phyloP scores from a whole-genome alignment of 768 basidiomycete genomes.

The Tricholoma sp. region DNA sequence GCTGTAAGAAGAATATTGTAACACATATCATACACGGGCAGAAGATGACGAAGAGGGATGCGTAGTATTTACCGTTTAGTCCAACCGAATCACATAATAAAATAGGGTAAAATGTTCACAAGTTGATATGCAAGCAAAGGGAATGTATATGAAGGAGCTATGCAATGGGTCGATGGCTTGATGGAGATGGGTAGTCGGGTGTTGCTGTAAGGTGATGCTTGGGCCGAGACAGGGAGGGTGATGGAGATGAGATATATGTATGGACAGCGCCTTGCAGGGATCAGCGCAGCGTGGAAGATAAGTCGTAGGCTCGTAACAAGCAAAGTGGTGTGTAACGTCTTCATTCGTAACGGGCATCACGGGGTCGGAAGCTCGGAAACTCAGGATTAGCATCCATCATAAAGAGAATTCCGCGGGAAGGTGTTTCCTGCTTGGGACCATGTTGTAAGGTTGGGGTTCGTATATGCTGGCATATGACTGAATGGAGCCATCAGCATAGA shows the following conservation, averaged over 20 bases:
- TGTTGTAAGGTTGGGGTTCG: constrained; percentile 78
- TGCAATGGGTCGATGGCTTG: not conserved
- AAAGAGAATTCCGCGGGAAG: constrained; percentile 64
- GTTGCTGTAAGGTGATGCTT: not conserved
- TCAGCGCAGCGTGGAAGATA: not conserved
- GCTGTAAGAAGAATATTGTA: constrained; percentile 5
- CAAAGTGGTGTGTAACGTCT: constrained; percentile 3
- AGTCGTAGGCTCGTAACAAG: not conserved
- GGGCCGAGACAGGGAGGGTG: not conserved
- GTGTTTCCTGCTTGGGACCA: constrained; percentile 74
- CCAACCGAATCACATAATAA: constrained; percentile 11
- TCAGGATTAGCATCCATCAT: constrained; percentile 34
- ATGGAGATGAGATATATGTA: not conserved
- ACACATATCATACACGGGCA: constrained; percentile 6
- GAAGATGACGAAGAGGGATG: not conserved
- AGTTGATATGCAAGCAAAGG: constrained; percentile 13
- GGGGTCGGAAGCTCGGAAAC: not conserved
- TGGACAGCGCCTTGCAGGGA: not conserved
- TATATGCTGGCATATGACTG: constrained; percentile 53
- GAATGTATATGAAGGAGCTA: constrained; percentile 8
- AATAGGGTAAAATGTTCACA: constrained; percentile 12
- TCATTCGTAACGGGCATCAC: constrained; percentile 6
- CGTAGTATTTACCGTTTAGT: constrained; percentile 5
- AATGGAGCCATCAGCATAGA: not conserved
- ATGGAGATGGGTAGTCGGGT: not conserved